Base-by-base conservation (phyloP, 495 filamentous ascomycete species). In the Stereocaulon alpinum region DNA sequence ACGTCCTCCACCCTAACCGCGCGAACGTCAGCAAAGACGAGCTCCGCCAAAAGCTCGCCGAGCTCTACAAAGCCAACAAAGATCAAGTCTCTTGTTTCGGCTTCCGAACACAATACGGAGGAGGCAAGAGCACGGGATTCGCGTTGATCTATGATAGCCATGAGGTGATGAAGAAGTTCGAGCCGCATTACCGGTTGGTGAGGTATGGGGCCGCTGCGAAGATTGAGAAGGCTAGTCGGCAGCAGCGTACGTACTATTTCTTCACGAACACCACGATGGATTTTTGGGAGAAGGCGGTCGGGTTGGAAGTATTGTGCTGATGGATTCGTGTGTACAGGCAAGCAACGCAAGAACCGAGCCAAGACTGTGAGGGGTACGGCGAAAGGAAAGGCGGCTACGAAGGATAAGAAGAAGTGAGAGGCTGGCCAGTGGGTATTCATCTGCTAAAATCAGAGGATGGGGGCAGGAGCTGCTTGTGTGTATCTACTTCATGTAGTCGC, bases 341-440 rank as follows among this genome's bases (percentile, higher is more conserved):
- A 99, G 83, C 92, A 97, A 84, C 87, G 94, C 81, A 99, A 97
- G 87, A 99, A 99, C 89, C 83, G 91, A 73, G 84, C 86, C 77
- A 97, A 97, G 89, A 90, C 92, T 74, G 86, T 95, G 74, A 89
- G 94, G 64, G 94, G 94, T 73, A 91, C 87, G 67, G 94, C 91
- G 69, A 87, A 88, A 77, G 75, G 74, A 70, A 97, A 96, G 88
- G 87, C 88, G 71, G 85, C 83, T 69, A 86, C 86, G 79, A 86
- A 90, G 80, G 83, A 86, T 74, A 86, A 86, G 79, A 81, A 85
- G 71, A 78, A 80, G 72, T 79, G 74, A 42, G 12, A 6, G 29
- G 18, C 9, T 18, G 70, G 44, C 66, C 61, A 48, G 69, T 57
- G 22, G 69, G 61, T 40, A 69, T 41, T 40, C 60, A 62, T 52